These are phyloP conservation scores for Herpetospermum pedunculosum DNA, from an alignment of 306 rosid species.

Conservation along the genomic window DNA sequence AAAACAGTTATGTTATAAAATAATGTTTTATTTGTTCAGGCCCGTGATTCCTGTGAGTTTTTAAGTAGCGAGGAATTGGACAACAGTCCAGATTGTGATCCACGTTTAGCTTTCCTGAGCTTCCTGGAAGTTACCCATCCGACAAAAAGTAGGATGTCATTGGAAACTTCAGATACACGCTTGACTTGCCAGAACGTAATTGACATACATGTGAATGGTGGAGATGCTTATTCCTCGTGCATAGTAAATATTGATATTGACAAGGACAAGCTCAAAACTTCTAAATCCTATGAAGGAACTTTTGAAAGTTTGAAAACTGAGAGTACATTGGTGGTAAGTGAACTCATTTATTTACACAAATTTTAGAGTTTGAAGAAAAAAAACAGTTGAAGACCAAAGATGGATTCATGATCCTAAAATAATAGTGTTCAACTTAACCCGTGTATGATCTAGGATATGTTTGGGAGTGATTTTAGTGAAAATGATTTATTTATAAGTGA, in stretches of 20 bases:
- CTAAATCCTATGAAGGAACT: constrained; percentile 44
- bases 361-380: background rate
- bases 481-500: too few relatives aligned
- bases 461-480: too few relatives aligned
- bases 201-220: constrained; percentile 38
- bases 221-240: constrained; percentile 45
- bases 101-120: constrained; percentile 46
- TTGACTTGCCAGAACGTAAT: constrained; percentile 45
- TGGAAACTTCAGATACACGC: constrained; percentile 34
- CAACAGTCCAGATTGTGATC: constrained; percentile 29
- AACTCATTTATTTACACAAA: background rate
- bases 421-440: background rate
- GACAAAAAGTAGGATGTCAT: constrained; percentile 30
- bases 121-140: constrained; percentile 51
- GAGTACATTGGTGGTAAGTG: constrained; percentile 49
- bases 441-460: too few relatives aligned
- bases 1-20: background rate
- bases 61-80: constrained; percentile 39
- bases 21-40: constrained; percentile 33
- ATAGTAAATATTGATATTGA: constrained; percentile 47
- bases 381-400: background rate
- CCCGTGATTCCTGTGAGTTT: constrained; percentile 49
- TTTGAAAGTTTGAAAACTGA: constrained; percentile 47
- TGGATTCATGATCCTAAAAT: background rate
- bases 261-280: constrained; percentile 35